Evolutionary conservation across 2,329 filamentous ascomycete species (phyloP), one percentile per base, ranked within the genome.

Genomic region (Curvularia hawaiiensis): DNA sequence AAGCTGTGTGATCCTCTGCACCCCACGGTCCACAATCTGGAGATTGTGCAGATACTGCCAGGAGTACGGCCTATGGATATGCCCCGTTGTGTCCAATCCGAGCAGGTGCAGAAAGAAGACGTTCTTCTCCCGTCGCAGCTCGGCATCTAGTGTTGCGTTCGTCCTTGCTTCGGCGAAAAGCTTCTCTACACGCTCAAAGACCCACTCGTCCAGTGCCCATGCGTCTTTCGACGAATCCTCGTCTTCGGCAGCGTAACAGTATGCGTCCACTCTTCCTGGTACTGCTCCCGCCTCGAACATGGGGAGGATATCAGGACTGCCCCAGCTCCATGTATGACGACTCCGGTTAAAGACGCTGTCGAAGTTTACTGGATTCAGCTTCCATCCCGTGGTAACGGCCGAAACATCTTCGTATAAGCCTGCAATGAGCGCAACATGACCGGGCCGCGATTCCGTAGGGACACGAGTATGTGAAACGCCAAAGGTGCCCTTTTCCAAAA

Each of bases 261-360:
- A 89, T n/a, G 91, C 89, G 76, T 97, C 91, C 1, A 99, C 90
- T 61, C 90, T 84, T 8, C 94, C 93, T 0, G 91, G 90, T 10
- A 91, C 87, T 24, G 95, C 94, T n/a, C 95, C 95, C 56, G 92
- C 85, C 73, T 96, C 88, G 74, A 99, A 99, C 95, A 99, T 99
- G 53, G 91, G 91, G 64, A 99, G 79, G 69, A 99, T 99, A 77
- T 99, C 95, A 1, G 95, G 95, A 72, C 93, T 97, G 2, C 95
- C 95, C 95, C 95, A 99, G 76, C 93, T 97, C 95, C 95, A 99
- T 8, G 96, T 99, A 78, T 99, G 96, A 45, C 89, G 84, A 73
- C 94, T 98, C 61, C 91, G 87, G 75, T 99, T 99, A 84, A 99
- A 99, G 11, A 99, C 92, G 71, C 94, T 98, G 79, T 99, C 95